Evolutionary conservation across 805 yeast genomes (phyloP).

Genomic region (Starmerella stellata): DNA sequence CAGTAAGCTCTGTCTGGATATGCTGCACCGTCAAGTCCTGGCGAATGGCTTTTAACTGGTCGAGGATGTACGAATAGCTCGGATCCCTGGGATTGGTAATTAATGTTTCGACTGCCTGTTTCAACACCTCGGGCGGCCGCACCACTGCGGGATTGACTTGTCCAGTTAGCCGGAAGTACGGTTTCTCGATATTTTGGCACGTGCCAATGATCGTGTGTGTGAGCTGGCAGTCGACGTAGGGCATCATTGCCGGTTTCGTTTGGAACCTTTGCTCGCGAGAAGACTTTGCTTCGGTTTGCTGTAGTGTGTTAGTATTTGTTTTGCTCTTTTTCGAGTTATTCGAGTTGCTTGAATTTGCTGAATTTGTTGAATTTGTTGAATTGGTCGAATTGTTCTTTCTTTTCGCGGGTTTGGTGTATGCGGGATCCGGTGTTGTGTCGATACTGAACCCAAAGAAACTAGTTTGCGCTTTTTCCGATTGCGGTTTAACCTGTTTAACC

Average conservation of each 20-base stretch:
- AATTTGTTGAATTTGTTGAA: too few relatives aligned
- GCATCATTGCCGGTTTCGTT: background rate
- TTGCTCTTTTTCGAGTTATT: too few relatives aligned
- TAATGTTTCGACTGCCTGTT: slow-evolving; percentile 38
- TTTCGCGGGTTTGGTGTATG: too few relatives aligned
- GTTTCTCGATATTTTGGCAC: slow-evolving; percentile 49
- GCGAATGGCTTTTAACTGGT: slow-evolving; percentile 78
- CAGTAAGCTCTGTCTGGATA: slow-evolving; percentile 57
- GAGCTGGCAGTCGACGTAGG: slow-evolving; percentile 7
- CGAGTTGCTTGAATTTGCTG: too few relatives aligned
- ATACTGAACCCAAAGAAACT: too few relatives aligned
- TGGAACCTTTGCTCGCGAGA: slow-evolving; percentile 2
- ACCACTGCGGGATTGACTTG: slow-evolving; percentile 76
- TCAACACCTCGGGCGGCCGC: slow-evolving; percentile 49
- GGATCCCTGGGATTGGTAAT: slow-evolving; percentile 35
- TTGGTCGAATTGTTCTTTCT: too few relatives aligned
- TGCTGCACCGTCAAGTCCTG: slow-evolving; percentile 90
- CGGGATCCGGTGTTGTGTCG: too few relatives aligned
- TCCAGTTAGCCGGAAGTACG: slow-evolving; percentile 68
- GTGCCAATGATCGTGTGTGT: slow-evolving; percentile 37
- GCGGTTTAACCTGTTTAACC: background rate
- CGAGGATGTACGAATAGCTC: slow-evolving; percentile 56
- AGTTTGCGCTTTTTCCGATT: too few relatives aligned
- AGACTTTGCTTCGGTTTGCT: too few relatives aligned
- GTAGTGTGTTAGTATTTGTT: too few relatives aligned